These are phyloP conservation scores for Collybia sordida DNA, from an alignment of 768 basidiomycete species.

Conservation along the genomic window DNA sequence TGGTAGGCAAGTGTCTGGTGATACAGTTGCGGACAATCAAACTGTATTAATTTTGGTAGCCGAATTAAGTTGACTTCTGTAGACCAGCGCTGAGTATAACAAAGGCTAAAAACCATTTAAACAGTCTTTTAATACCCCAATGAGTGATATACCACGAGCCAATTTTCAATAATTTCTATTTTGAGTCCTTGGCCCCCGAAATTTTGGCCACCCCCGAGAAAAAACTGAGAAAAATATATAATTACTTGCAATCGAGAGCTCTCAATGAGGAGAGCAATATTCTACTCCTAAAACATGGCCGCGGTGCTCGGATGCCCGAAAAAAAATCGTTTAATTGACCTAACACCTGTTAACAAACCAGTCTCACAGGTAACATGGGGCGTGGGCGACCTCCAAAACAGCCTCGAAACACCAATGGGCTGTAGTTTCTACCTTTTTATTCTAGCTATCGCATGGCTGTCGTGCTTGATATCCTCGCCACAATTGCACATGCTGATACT, in stretches of 20 bases:
- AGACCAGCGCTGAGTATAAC: too few relatives aligned
- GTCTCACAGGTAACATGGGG: not conserved
- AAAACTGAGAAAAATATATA: slow-evolving; percentile 8
- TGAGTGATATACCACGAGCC: slow-evolving; percentile 2
- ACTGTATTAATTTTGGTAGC: too few relatives aligned
- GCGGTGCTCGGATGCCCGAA: not conserved
- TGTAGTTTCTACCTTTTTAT: too few relatives aligned
- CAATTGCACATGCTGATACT: too few relatives aligned
- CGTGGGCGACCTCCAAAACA: slow-evolving; percentile 3
- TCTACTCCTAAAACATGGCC: not conserved
- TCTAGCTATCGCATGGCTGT: too few relatives aligned
- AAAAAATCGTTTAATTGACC: slow-evolving; percentile 1
- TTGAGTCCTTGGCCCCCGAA: slow-evolving; percentile 4
- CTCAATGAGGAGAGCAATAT: not conserved
- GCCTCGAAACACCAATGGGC: not conserved
- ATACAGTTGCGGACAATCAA: too few relatives aligned
- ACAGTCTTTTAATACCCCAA: too few relatives aligned
- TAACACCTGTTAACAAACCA: not conserved
- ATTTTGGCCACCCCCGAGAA: slow-evolving; percentile 12
- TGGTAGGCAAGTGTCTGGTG: too few relatives aligned
- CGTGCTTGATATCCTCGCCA: too few relatives aligned
- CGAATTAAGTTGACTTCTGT: too few relatives aligned
- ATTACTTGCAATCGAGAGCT: slow-evolving; percentile 9
- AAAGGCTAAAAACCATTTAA: too few relatives aligned
- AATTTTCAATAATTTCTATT: slow-evolving; percentile 5